Evolutionary conservation across 2,329 filamentous ascomycete genomes (phyloP).

Genomic region (Leptographium lundbergii): DNA sequence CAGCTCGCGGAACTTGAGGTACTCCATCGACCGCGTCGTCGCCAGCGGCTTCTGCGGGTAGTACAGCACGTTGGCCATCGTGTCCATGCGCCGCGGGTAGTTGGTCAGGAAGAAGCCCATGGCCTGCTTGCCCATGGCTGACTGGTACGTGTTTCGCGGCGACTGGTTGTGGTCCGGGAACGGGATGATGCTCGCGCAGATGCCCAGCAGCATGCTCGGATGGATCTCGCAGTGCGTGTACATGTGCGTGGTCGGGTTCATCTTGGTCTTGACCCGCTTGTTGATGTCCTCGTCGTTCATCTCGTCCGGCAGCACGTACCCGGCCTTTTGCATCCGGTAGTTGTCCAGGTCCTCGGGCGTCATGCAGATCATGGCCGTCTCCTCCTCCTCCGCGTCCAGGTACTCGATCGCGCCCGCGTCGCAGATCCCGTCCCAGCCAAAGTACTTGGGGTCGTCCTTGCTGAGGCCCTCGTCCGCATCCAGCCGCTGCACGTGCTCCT

Average conservation of each 20-base stretch:
- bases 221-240: slow-evolving; percentile 99
- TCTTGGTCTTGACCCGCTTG: slow-evolving; percentile 73
- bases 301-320: slow-evolving; percentile 24
- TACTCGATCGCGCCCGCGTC: slow-evolving; percentile 84
- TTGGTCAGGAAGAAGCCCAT: slow-evolving; percentile 99
- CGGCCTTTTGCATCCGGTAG: slow-evolving; percentile 51
- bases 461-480: slow-evolving; percentile 50
- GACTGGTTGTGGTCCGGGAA: slow-evolving; percentile 99
- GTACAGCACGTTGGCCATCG: slow-evolving; percentile 98
- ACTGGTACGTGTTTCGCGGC: slow-evolving; percentile 97
- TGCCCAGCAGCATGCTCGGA: slow-evolving; percentile 96
- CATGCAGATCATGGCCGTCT: slow-evolving; percentile 99
- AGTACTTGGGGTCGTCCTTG: slow-evolving; percentile 47
- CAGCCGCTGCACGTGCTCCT: slow-evolving; percentile 66
- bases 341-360: slow-evolving; percentile 86
- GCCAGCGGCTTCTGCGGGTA: slow-evolving; percentile 96
- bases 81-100: slow-evolving; percentile 94
- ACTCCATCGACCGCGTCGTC: slow-evolving; percentile 96
- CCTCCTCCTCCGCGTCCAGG: slow-evolving; percentile 94
- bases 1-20: slow-evolving; percentile 92
- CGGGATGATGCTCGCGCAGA: slow-evolving; percentile 97
- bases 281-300: slow-evolving; percentile 63
- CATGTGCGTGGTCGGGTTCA: slow-evolving; percentile 77
- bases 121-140: slow-evolving; percentile 99
- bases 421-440: slow-evolving; percentile 81